Base-by-base conservation (phyloP, 345 rosid genomes). In the Salix udensis region DNA sequence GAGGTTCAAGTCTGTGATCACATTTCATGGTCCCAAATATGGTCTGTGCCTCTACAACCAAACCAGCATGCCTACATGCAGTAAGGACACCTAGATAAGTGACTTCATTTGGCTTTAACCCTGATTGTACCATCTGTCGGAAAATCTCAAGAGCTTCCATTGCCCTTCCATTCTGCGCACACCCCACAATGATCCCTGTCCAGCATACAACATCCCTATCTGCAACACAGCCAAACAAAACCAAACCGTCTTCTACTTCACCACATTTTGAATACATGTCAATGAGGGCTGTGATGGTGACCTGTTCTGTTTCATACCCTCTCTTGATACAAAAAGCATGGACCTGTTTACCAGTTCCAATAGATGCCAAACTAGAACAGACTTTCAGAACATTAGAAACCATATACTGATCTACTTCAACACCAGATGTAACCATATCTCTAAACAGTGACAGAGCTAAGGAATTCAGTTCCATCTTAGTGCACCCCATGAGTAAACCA, bases 221-320 rank as follows among this genome's bases (percentile, higher is more conserved):
- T 50, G 60, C 62, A 74, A 82, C 24, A 65, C 76, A 44, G 44
- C 80, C 65, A 77, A 90, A 92, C 40, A 90, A 76, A 75, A 73
- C 79, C 80, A 92, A 71, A 74, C 87, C 85, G 34, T 76, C 77
- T 30, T 86, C 90, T 65, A 90, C 87, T 77, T 89, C 88, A 39
- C 94, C 94, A 80, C 93, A 85, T 88, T 92, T 92, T 26, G 86
- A 82, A 67, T 90, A 90, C 92, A 89, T 82, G 80, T 89, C 87
- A 21, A 87, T 66, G 1, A 92, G 86, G 48, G 87, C 87, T 6
- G 93, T 87, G 55, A 76, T 61, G 18, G 84, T 81, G 19, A 89
- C 83, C 18, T 80, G 81, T 65, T 90, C 94, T 24, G 82, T 72
- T 74, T 84, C 92, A 70, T 82, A 86, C 30, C 93, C 91, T 53